Conservation (phyloP, 129 eudicot genomes). For the Arctium minus region DNA sequence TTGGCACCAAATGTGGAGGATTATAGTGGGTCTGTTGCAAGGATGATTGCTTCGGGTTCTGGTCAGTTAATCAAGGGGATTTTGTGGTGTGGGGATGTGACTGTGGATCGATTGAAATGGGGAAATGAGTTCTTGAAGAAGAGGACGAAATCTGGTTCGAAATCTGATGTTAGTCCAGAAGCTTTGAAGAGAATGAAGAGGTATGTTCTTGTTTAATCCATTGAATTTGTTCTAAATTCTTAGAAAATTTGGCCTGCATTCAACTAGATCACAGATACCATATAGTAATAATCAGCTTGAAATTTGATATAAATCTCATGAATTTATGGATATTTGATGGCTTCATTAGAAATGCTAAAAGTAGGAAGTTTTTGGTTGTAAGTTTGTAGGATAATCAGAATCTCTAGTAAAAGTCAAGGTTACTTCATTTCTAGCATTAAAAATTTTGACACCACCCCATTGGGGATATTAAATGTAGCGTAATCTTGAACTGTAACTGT, state of each 20-base stretch:
- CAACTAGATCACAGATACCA: neutral
- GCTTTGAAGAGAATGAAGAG: conserved; percentile 63
- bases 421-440: no score
- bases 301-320: neutral
- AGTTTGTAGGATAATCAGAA: neutral
- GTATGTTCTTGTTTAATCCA: conserved; percentile 21
- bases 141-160: conserved; percentile 38
- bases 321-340: neutral
- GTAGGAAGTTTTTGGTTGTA: neutral
- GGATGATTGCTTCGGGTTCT: conserved; percentile 80
- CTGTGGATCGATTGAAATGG: conserved; percentile 82
- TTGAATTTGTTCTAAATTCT: neutral
- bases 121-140: conserved; percentile 69
- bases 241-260: neutral
- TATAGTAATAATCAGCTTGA: neutral
- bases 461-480: no score
- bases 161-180: conserved; percentile 58
- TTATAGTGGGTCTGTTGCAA: conserved; percentile 63
- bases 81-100: conserved; percentile 97
- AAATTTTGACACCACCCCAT: no score
- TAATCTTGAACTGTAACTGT: no score
- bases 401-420: no score
- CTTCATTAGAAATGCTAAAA: neutral
- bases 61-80: conserved; percentile 84
- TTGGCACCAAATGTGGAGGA: conserved; percentile 95